Percentiles rank a stretch among this genome's conserved stretches.
Evolutionary conservation across 495 filamentous ascomycete species (phyloP).

Genomic region (Cudoniella acicularis): DNA sequence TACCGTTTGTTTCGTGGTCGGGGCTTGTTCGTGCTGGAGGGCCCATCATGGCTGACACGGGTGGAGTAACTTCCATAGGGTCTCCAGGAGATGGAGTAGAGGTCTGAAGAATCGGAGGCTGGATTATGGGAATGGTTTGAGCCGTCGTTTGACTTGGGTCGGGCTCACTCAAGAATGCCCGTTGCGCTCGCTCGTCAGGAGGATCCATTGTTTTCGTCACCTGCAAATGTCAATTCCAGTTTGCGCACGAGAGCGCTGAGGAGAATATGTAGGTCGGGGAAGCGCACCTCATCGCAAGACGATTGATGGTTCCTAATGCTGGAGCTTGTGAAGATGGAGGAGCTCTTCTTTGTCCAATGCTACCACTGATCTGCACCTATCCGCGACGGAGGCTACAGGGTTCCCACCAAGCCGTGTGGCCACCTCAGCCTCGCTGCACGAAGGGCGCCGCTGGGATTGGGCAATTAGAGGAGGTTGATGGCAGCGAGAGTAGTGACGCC

Average conservation of each 20-base stretch:
- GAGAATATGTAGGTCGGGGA: background rate
- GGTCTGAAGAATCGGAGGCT: conserved; percentile 20
- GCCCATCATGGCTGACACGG: conserved; percentile 20
- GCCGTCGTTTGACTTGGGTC: conserved; percentile 19
- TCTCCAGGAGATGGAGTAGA: conserved; percentile 23
- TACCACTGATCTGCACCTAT: conserved; percentile 16
- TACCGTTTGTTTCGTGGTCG: conserved; percentile 28
- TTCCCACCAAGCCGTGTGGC: conserved; percentile 10
- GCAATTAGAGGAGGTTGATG: background rate
- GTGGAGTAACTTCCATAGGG: conserved; percentile 27
- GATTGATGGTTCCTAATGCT: conserved; percentile 5
- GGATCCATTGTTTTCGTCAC: conserved; percentile 23
- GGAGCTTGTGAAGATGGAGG: conserved; percentile 6
- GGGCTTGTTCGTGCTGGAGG: conserved; percentile 26
- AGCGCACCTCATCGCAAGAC: conserved; percentile 25
- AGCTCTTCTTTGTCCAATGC: conserved; percentile 17
- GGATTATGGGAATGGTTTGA: conserved; percentile 23
- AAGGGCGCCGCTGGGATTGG: background rate
- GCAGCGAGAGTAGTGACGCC: no score
- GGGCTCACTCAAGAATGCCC: conserved; percentile 18
- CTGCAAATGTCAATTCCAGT: conserved; percentile 13
- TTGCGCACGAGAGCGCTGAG: conserved; percentile 8
- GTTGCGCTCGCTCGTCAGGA: conserved; percentile 24
- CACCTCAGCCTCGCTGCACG: conserved; percentile 23
- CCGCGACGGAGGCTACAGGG: conserved; percentile 13